phyloP scores from a whole-genome alignment of 2,329 filamentous ascomycete genomes.

The Magnaporthiopsis rhizophila region DNA sequence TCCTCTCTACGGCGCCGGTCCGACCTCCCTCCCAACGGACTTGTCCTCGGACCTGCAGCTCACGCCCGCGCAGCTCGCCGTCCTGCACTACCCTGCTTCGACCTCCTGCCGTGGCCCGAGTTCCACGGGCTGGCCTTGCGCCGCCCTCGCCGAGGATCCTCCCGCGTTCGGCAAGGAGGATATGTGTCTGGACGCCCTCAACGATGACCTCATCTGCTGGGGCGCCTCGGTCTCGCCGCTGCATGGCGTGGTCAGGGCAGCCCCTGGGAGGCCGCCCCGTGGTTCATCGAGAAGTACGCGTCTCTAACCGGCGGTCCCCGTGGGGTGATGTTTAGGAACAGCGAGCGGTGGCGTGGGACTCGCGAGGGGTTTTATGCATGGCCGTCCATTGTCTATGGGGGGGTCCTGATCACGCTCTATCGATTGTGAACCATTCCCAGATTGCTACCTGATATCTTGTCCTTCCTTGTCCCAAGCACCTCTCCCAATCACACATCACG shows the following conservation, averaged over 20 bases:
- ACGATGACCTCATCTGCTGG: conserved; percentile 10
- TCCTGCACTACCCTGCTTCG: conserved; percentile 9
- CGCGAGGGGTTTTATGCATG: conserved; percentile 1
- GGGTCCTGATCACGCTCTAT: too few species aligned
- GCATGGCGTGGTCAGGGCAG: conserved; percentile 5
- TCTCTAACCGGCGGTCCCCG: conserved; percentile 17
- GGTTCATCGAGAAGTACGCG: conserved; percentile 21
- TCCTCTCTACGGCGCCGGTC: conserved; percentile 4
- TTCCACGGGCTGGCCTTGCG: conserved; percentile 7
- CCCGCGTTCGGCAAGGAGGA: conserved; percentile 9
- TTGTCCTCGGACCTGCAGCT: conserved; percentile 5
- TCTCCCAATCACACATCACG: background rate
- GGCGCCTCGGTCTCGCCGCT: conserved; percentile 4
- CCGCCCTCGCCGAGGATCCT: conserved; percentile 6
- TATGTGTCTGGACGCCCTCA: conserved; percentile 10
- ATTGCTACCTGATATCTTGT: too few species aligned
- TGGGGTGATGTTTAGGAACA: conserved; percentile 18
- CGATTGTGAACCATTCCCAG: too few species aligned
- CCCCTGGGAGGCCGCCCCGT: conserved; percentile 23
- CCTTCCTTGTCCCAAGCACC: too few species aligned
- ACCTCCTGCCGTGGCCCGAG: conserved; percentile 9
- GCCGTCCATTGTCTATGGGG: too few species aligned
- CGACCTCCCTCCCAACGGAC: background rate
- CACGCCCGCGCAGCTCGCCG: conserved; percentile 6
- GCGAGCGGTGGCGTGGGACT: conserved; percentile 19